These are phyloP conservation scores for Starmerella geochares DNA, from an alignment of 805 yeast genomes.

Conservation along the genomic window DNA sequence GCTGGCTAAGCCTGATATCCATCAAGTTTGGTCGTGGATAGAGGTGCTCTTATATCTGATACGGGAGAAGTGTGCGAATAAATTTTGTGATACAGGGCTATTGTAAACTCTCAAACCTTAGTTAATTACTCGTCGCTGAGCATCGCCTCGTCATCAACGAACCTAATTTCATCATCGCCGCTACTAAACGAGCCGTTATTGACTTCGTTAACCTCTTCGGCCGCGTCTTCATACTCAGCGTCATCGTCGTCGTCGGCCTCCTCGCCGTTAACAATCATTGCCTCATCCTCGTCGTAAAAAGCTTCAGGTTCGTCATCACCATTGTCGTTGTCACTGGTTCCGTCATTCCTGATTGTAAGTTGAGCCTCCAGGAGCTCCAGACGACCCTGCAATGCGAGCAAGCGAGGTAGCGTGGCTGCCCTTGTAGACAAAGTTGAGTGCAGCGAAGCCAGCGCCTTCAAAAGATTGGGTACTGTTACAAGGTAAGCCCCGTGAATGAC, in stretches of 20 bases:
- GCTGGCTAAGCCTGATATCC: too few species aligned
- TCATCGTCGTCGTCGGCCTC: conserved; percentile 36
- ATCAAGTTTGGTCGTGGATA: too few species aligned
- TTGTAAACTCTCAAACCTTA: conserved; percentile 1
- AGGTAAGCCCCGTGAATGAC: conserved; percentile 60
- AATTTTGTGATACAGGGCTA: neutral
- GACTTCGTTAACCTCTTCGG: conserved; percentile 34
- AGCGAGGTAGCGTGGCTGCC: conserved; percentile 49
- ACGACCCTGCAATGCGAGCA: conserved; percentile 78
- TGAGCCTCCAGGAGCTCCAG: conserved; percentile 69
- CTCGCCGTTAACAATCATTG: conserved; percentile 40
- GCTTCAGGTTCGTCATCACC: conserved; percentile 34
- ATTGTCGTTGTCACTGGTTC: conserved; percentile 29
- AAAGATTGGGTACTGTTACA: conserved; percentile 42
- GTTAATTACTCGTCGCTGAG: conserved; percentile 12
- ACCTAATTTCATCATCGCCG: conserved; percentile 23
- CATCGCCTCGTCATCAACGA: conserved; percentile 28
- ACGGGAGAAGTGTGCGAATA: neutral
- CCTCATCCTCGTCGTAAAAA: conserved; percentile 32
- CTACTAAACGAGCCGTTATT: conserved; percentile 28
- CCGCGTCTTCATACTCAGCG: conserved; percentile 27
- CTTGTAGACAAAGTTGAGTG: conserved; percentile 48
- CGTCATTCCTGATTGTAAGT: conserved; percentile 48
- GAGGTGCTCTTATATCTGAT: neutral
- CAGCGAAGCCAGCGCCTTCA: conserved; percentile 47